Evolutionary conservation across 2,329 filamentous ascomycete genomes (phyloP).

Genomic region (Fusarium drepaniforme): DNA sequence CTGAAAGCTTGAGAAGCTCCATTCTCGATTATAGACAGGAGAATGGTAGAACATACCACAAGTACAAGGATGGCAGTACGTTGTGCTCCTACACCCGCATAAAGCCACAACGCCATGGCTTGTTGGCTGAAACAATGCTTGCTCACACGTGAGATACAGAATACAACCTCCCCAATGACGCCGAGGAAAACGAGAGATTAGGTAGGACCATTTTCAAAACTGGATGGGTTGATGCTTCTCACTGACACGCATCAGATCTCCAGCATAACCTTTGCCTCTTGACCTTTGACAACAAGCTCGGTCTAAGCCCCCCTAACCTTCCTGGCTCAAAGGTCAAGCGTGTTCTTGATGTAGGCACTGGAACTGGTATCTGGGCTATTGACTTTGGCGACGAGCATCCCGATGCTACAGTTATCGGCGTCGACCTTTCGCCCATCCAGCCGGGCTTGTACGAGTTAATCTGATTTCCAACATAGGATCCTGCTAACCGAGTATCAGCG

Average conservation of each 20-base stretch:
- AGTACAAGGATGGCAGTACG: neutral
- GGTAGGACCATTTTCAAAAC: neutral
- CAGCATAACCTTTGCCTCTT: slow-evolving; percentile 7
- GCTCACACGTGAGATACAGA: neutral
- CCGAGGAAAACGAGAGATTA: neutral
- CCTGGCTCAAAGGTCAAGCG: neutral
- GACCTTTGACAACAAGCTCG: slow-evolving; percentile 6
- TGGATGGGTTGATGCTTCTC: neutral
- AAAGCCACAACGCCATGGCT: neutral
- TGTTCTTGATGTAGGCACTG: neutral
- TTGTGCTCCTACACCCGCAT: neutral
- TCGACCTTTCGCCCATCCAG: slow-evolving; percentile 10
- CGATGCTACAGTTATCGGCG: neutral
- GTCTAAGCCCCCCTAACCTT: neutral
- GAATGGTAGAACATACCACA: neutral
- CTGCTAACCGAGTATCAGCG: neutral
- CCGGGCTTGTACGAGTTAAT: neutral
- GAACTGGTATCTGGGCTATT: slow-evolving; percentile 10
- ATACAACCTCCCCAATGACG: slow-evolving; percentile 4
- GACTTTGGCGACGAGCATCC: slow-evolving; percentile 12
- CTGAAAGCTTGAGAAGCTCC: neutral
- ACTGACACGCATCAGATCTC: neutral
- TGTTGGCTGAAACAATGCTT: neutral
- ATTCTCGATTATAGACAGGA: neutral
- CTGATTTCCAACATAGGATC: rapidly evolving